Evolutionary conservation across 495 filamentous ascomycete species (phyloP).

Genomic region (Schizothecium vesticola): DNA sequence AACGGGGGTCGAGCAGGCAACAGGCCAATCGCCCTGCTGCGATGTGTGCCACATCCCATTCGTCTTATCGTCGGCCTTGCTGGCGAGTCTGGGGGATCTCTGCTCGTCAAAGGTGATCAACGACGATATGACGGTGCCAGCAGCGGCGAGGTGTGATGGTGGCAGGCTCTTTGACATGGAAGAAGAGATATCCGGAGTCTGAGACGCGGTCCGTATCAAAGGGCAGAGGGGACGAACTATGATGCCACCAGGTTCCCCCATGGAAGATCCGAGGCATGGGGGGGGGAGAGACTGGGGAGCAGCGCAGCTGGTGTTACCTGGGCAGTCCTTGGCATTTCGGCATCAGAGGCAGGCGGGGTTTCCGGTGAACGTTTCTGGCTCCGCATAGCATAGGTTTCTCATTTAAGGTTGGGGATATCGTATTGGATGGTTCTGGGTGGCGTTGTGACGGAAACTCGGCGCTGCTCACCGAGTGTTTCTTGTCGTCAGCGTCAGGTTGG

Average conservation of each 20-base stretch:
- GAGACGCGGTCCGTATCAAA: conserved; percentile 19
- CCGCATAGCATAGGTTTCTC: not conserved
- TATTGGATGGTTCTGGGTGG: not conserved
- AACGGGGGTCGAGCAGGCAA: not conserved
- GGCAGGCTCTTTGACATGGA: conserved; percentile 6
- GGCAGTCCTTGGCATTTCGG: not conserved
- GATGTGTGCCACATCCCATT: not conserved
- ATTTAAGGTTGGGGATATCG: not conserved
- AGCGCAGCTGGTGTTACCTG: not conserved
- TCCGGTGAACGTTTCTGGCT: not conserved
- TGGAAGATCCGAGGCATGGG: not conserved
- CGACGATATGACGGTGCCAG: not conserved
- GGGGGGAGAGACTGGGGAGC: not conserved
- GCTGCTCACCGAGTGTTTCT: not conserved
- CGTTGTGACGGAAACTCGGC: not conserved
- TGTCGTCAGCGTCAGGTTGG: not conserved
- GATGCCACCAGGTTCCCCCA: conserved; percentile 3
- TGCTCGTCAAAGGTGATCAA: not conserved
- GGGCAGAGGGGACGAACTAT: conserved; percentile 8
- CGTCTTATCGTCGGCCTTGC: not conserved
- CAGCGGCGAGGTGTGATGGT: not conserved
- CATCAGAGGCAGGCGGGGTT: not conserved
- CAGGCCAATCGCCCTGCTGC: not conserved
- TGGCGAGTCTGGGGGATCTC: conserved; percentile 8
- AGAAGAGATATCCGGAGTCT: conserved; percentile 17